Conservation (phyloP, 1,284 basidiomycete genomes). For the Cutaneotrichosporon sp. region DNA sequence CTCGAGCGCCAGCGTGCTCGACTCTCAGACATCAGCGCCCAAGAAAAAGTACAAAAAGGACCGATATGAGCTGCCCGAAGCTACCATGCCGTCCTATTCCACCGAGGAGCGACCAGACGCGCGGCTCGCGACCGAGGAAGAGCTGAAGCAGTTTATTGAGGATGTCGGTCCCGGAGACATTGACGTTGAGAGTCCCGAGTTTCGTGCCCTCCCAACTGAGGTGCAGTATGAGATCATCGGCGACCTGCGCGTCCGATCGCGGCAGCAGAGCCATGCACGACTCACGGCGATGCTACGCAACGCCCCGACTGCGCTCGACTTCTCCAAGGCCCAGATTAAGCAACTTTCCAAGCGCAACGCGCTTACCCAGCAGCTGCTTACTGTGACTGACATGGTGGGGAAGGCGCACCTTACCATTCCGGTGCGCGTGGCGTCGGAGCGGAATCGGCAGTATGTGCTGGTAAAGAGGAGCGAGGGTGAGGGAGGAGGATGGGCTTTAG, state of each 20-base stretch:
- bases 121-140: constrained; percentile 87
- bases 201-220: constrained; percentile 82
- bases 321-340: constrained; percentile 89
- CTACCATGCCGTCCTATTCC: constrained; percentile 52
- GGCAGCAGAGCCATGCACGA: constrained; percentile 87
- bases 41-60: constrained; percentile 55
- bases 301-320: constrained; percentile 82
- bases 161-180: constrained; percentile 89
- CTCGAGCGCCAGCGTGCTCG: neutral
- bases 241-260: constrained; percentile 84
- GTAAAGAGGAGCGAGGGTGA: constrained; percentile 75
- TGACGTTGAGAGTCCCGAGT: constrained; percentile 80
- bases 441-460: constrained; percentile 89
- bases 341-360: constrained; percentile 84
- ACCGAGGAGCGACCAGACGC: constrained; percentile 66
- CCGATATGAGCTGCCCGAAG: constrained; percentile 72
- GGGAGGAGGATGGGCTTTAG: constrained; percentile 88
- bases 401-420: constrained; percentile 80
- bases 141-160: constrained; percentile 82
- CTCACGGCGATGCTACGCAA: constrained; percentile 83
- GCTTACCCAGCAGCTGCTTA: constrained; percentile 89
- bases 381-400: constrained; percentile 88
- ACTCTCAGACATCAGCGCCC: constrained; percentile 24
- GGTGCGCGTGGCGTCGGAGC: constrained; percentile 84
- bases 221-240: constrained; percentile 98